phyloP scores from a whole-genome alignment of 176 grass and related monocot genomes.

The Bromus sterilis region DNA sequence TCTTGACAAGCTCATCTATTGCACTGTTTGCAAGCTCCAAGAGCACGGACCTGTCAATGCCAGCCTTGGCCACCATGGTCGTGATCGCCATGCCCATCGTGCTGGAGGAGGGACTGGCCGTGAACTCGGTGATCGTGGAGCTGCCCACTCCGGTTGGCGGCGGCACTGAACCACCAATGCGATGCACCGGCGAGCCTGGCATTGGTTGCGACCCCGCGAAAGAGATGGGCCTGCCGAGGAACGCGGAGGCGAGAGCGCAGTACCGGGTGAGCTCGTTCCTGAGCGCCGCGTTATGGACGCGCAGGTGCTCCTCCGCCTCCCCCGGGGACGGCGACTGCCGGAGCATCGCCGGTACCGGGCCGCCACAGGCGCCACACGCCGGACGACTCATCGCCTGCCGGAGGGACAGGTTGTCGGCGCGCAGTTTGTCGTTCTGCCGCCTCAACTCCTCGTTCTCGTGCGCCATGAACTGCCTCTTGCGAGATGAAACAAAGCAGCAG shows the following conservation, averaged over 20 bases:
- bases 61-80: neutral
- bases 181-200: constrained; percentile 44
- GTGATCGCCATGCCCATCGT: too few species aligned
- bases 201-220: neutral
- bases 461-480: constrained; percentile 52
- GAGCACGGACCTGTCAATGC: constrained; percentile 41
- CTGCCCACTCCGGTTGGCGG: constrained; percentile 12
- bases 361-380: constrained; percentile 50
- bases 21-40: constrained; percentile 63
- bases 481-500: neutral
- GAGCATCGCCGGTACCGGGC: constrained; percentile 26
- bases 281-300: constrained; percentile 73
- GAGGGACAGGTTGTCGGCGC: constrained; percentile 67
- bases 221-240: constrained; percentile 54
- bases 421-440: constrained; percentile 77
- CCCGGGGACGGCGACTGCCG: constrained; percentile 42
- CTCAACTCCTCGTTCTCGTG: constrained; percentile 65
- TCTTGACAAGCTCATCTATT: constrained; percentile 83
- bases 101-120: constrained; percentile 22
- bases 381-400: constrained; percentile 41
- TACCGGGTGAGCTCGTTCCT: constrained; percentile 68
- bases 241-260: constrained; percentile 57
- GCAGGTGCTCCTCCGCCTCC: constrained; percentile 62
- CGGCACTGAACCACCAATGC: constrained; percentile 10
- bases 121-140: constrained; percentile 35